These are phyloP conservation scores for Quercus mongolica DNA, from an alignment of 306 rosid genomes.

Conservation along the genomic window DNA sequence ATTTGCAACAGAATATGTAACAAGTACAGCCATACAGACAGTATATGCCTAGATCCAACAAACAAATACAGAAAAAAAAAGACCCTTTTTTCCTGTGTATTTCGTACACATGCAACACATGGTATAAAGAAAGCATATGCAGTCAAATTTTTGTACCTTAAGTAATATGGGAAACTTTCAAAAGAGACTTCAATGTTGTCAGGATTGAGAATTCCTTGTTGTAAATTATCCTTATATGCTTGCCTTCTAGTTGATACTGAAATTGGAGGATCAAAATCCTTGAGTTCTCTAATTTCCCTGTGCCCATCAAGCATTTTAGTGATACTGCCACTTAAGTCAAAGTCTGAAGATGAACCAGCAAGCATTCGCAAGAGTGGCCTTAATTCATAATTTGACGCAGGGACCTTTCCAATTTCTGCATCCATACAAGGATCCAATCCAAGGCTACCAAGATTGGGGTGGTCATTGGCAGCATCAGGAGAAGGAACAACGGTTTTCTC, in stretches of 20 bases:
- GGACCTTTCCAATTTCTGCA: constrained; percentile 49
- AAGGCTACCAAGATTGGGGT: constrained; percentile 44
- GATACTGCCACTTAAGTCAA: constrained; percentile 57
- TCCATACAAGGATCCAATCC: constrained; percentile 46
- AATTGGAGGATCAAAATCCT: constrained; percentile 53
- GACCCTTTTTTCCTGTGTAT: no score
- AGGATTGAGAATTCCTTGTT: constrained; percentile 57
- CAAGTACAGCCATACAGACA: no score
- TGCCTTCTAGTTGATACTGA: constrained; percentile 61
- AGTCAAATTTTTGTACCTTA: constrained; percentile 53
- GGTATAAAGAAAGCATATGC: background rate
- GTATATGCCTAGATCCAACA: no score
- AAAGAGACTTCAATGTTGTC: constrained; percentile 68
- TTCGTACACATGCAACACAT: no score
- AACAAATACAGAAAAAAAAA: no score
- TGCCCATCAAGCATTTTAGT: constrained; percentile 65
- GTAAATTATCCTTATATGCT: constrained; percentile 68
- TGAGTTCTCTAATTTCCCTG: constrained; percentile 63
- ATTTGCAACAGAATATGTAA: no score
- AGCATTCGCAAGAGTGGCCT: constrained; percentile 61
- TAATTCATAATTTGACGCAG: constrained; percentile 43
- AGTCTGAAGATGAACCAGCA: constrained; percentile 55
- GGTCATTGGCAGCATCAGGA: constrained; percentile 46
- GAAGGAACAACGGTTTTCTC: constrained; percentile 49
- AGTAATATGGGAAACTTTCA: constrained; percentile 85